These are phyloP conservation scores for Kwoniella dendrophila DNA, from an alignment of 768 basidiomycete genomes.

Conservation along the genomic window DNA sequence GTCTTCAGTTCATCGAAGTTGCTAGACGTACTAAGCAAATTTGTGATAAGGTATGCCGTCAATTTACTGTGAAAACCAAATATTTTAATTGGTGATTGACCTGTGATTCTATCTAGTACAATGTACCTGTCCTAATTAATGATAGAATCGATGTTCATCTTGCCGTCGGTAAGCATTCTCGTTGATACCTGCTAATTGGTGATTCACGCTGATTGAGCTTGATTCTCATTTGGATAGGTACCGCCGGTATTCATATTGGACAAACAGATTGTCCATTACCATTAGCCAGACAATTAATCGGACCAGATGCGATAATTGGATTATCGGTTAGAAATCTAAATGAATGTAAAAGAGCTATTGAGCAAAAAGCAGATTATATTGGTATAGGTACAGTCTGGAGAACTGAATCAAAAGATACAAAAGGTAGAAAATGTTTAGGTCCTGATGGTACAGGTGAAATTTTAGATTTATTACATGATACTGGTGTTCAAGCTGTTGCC, in stretches of 20 bases:
- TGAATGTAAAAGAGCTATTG: constrained; percentile 67
- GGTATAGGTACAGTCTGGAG: constrained; percentile 83
- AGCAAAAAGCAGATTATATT: constrained; percentile 70
- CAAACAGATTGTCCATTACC: constrained; percentile 80
- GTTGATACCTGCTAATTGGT: neutral
- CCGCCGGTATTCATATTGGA: constrained; percentile 81
- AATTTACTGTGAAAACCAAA: neutral
- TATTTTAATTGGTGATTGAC: neutral
- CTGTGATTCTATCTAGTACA: constrained; percentile 58
- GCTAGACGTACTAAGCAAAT: constrained; percentile 70
- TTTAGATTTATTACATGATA: constrained; percentile 67
- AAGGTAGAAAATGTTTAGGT: constrained; percentile 68
- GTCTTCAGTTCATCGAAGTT: constrained; percentile 75
- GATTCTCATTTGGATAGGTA: constrained; percentile 22
- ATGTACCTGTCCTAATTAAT: constrained; percentile 76
- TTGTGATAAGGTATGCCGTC: constrained; percentile 62
- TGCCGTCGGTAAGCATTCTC: constrained; percentile 63
- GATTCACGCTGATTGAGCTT: neutral
- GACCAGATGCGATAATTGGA: constrained; percentile 72
- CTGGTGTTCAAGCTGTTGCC: constrained; percentile 70
- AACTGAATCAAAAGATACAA: constrained; percentile 71
- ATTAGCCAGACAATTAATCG: constrained; percentile 69
- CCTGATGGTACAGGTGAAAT: constrained; percentile 72
- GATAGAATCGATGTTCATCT: constrained; percentile 76
- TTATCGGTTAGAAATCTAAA: constrained; percentile 72